Evolutionary conservation across 2,329 filamentous ascomycete species (phyloP).

Genomic region (Arthrobotrys pseudoclavata): DNA sequence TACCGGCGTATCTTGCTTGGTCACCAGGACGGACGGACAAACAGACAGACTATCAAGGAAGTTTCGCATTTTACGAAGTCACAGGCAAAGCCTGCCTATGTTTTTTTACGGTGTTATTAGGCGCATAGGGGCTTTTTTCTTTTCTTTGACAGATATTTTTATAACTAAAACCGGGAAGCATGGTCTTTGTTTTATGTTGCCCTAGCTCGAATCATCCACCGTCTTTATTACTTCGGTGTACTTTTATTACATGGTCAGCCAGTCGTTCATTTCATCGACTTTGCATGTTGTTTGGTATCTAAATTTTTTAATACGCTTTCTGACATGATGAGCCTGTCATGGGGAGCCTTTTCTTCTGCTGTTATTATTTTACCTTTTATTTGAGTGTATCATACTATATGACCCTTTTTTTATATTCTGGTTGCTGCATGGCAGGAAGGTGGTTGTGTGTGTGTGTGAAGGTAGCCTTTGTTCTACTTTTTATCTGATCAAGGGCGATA

Average conservation of each 20-base stretch:
- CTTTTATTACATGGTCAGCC: conserved; percentile 2
- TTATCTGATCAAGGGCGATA: conserved; percentile 13
- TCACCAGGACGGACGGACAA: too few relatives aligned
- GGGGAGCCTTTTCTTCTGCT: conserved; percentile 10
- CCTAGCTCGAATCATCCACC: not conserved
- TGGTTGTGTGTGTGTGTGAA: not conserved
- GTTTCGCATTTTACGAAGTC: conserved; percentile 22
- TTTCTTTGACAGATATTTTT: conserved; percentile 2
- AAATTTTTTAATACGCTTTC: conserved; percentile 29
- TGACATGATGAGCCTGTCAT: conserved; percentile 19
- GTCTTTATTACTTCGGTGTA: conserved; percentile 18
- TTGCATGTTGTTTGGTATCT: not conserved
- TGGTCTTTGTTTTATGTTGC: conserved; percentile 17
- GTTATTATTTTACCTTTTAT: conserved; percentile 8
- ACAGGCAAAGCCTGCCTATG: conserved; percentile 26
- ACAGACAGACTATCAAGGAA: conserved; percentile 3
- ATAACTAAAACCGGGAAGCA: conserved; percentile 9
- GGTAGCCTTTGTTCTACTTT: conserved; percentile 9
- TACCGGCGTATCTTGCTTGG: not conserved
- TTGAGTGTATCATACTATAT: conserved; percentile 23
- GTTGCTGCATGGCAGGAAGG: not conserved
- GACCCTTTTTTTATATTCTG: not conserved
- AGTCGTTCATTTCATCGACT: conserved; percentile 8
- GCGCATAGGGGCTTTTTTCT: conserved; percentile 21
- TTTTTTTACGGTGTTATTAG: conserved; percentile 36